These are phyloP conservation scores for Diospyros lotus DNA, from an alignment of 148 eudicot genomes.

Conservation along the genomic window DNA sequence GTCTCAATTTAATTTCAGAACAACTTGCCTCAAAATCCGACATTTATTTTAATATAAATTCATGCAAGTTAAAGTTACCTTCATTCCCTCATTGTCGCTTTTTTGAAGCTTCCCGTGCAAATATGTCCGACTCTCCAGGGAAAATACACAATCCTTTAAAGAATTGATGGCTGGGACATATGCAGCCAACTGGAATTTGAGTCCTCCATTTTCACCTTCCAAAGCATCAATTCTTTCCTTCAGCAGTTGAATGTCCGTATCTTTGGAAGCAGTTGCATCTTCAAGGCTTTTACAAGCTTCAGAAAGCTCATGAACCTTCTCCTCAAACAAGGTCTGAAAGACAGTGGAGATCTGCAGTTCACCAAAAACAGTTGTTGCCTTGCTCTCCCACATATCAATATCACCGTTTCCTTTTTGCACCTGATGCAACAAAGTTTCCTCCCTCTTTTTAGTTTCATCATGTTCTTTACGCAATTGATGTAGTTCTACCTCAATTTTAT, in stretches of 20 bases:
- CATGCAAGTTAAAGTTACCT: slow-evolving; percentile 40
- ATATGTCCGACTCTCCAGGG: slow-evolving; percentile 60
- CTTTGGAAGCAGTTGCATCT: slow-evolving; percentile 41
- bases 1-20: neutral
- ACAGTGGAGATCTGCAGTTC: slow-evolving; percentile 59
- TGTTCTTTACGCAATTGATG: slow-evolving; percentile 39
- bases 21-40: neutral
- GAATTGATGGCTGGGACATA: slow-evolving; percentile 51
- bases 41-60: neutral
- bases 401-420: slow-evolving; percentile 50
- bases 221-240: slow-evolving; percentile 43
- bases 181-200: slow-evolving; percentile 58
- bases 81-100: slow-evolving; percentile 25
- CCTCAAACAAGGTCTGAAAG: slow-evolving; percentile 53
- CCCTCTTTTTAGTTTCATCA: slow-evolving; percentile 29
- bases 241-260: slow-evolving; percentile 38
- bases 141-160: slow-evolving; percentile 61
- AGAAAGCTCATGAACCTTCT: slow-evolving; percentile 63
- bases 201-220: slow-evolving; percentile 69
- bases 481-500: slow-evolving; percentile 33
- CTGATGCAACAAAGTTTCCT: slow-evolving; percentile 34
- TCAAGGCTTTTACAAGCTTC: slow-evolving; percentile 47
- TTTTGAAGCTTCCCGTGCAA: slow-evolving; percentile 28
- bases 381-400: slow-evolving; percentile 56
- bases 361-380: slow-evolving; percentile 47